phyloP scores from a whole-genome alignment of 768 basidiomycete species.

The Pulveroboletus sp. region DNA sequence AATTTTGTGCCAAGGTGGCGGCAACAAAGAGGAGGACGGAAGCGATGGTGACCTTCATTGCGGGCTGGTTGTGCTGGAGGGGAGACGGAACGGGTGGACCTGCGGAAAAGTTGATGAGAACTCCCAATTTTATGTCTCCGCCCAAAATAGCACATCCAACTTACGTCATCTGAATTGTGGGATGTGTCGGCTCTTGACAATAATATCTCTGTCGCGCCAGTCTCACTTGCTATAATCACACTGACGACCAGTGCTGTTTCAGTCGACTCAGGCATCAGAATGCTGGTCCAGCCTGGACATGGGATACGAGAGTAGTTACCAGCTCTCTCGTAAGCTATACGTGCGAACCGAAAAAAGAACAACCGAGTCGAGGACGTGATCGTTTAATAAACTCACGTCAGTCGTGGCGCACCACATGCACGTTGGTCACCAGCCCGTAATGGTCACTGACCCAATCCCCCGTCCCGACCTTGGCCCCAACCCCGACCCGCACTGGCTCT shows the following conservation, averaged over 20 bases:
- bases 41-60: constrained; percentile 46
- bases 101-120: too few relatives aligned
- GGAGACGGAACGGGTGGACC: too few relatives aligned
- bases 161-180: constrained; percentile 11
- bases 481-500: constrained; percentile 52
- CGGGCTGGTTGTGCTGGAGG: constrained; percentile 15
- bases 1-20: constrained; percentile 46
- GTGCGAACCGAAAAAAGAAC: not conserved
- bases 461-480: constrained; percentile 42
- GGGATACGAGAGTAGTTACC: not conserved
- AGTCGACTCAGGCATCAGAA: too few relatives aligned
- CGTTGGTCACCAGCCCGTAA: constrained; percentile 49
- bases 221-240: constrained; percentile 16
- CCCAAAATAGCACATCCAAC: constrained; percentile 18
- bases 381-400: constrained; percentile 1
- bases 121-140: constrained; percentile 31
- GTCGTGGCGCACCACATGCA: constrained; percentile 26
- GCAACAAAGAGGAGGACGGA: constrained; percentile 41
- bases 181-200: not conserved
- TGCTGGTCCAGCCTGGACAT: too few relatives aligned
- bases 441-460: constrained; percentile 66
- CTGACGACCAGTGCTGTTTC: not conserved
- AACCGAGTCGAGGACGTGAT: not conserved
- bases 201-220: too few relatives aligned
- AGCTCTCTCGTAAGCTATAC: constrained; percentile 8